Evolutionary conservation across 176 grass and related monocot species (phyloP).

Genomic region (Zea luxurians): DNA sequence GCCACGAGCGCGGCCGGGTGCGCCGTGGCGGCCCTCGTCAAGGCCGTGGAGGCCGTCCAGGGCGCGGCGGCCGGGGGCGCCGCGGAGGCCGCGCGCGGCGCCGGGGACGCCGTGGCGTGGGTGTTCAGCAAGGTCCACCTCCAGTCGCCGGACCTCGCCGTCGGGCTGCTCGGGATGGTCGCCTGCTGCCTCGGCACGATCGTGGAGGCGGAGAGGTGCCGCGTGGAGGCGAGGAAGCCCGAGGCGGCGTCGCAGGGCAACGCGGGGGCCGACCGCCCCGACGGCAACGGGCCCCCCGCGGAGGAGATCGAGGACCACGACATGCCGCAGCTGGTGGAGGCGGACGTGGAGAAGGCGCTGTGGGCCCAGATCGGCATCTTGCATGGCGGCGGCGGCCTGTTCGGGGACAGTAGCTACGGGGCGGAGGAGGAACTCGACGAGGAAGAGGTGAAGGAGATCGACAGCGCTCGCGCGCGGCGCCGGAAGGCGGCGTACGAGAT

Average conservation of each 20-base stretch:
- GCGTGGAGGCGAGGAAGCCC: slow-evolving; percentile 15
- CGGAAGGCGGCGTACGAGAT: slow-evolving; percentile 65
- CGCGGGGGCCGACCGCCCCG: not conserved
- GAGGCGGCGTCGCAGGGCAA: not conserved
- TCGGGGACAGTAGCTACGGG: not conserved
- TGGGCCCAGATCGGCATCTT: slow-evolving; percentile 72
- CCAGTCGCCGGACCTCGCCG: slow-evolving; percentile 52
- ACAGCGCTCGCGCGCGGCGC: slow-evolving; percentile 20
- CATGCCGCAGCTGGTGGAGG: slow-evolving; percentile 32
- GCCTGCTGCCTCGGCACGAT: slow-evolving; percentile 41
- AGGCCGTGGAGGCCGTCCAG: slow-evolving; percentile 43
- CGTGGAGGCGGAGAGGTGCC: slow-evolving; percentile 37
- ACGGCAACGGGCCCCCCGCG: not conserved
- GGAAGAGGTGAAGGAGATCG: slow-evolving; percentile 11
- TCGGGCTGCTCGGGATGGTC: slow-evolving; percentile 45
- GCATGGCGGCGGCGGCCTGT: slow-evolving; percentile 27
- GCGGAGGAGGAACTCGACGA: slow-evolving; percentile 8
- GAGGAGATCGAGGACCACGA: slow-evolving; percentile 19
- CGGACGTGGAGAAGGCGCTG: slow-evolving; percentile 41
- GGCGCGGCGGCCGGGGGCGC: slow-evolving; percentile 42
- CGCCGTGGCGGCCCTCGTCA: slow-evolving; percentile 47
- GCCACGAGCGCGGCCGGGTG: slow-evolving; percentile 39
- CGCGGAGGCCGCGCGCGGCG: slow-evolving; percentile 36
- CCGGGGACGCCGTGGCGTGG: slow-evolving; percentile 53
- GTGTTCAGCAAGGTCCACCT: slow-evolving; percentile 52